These are phyloP conservation scores for Rubia peregrina DNA, from an alignment of 305 asterid species.

Conservation along the genomic window DNA sequence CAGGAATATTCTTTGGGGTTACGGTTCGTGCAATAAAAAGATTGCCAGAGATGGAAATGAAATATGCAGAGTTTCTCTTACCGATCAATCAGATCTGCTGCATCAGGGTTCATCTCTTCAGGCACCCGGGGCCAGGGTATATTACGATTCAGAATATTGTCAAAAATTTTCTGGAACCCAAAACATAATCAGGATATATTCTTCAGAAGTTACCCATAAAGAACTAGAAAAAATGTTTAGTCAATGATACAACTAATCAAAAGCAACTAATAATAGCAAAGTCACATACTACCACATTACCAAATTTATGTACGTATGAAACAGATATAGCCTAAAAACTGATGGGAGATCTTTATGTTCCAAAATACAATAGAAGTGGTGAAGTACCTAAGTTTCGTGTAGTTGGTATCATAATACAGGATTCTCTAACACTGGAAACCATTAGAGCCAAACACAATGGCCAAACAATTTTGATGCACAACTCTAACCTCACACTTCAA, in stretches of 20 bases:
- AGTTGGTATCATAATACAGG: not conserved
- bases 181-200: constrained; percentile 13
- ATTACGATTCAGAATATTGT: constrained; percentile 94
- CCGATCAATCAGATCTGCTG: constrained; percentile 87
- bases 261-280: not conserved
- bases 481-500: not conserved
- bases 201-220: constrained; percentile 5
- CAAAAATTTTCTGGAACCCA: constrained; percentile 72
- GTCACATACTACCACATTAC: not conserved
- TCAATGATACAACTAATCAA: constrained; percentile 4
- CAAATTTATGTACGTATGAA: not conserved
- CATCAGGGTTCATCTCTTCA: constrained; percentile 89
- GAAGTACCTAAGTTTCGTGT: not conserved
- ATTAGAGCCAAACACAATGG: not conserved
- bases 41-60: not conserved
- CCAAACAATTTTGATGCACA: not conserved
- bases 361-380: not conserved
- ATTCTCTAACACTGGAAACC: not conserved
- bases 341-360: not conserved
- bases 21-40: not conserved
- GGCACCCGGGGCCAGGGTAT: constrained; percentile 94
- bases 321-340: not conserved
- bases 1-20: not conserved
- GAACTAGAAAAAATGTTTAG: constrained; percentile 2
- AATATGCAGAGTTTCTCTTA: constrained; percentile 28